phyloP scores from a whole-genome alignment of 164 flowering plant species.

The Malania oleifera region DNA sequence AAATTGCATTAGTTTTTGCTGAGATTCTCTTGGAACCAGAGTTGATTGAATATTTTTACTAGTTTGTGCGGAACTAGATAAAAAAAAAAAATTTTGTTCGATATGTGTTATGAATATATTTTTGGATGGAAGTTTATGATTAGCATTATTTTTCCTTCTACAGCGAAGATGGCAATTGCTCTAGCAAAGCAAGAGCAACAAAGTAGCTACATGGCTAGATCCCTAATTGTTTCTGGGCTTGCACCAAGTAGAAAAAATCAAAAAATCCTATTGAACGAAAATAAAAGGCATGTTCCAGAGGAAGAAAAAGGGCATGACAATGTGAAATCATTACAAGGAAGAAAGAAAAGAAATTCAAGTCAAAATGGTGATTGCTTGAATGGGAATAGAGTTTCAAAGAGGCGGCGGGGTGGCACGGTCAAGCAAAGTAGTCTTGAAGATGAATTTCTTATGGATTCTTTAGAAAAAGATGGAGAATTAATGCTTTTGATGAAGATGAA shows the following conservation, averaged over 20 bases:
- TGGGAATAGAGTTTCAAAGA: constrained; percentile 11
- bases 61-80: no score
- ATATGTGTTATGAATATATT: no score
- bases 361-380: background rate
- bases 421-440: constrained; percentile 6
- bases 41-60: no score
- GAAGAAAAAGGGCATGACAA: constrained; percentile 7
- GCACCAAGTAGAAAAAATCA: constrained; percentile 9
- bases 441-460: constrained; percentile 7
- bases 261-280: background rate
- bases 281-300: background rate
- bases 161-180: constrained; percentile 21
- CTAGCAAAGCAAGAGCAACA: constrained; percentile 7
- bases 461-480: constrained; percentile 18
- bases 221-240: background rate
- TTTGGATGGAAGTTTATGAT: no score
- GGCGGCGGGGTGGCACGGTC: background rate
- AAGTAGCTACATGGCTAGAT: background rate
- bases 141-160: background rate
- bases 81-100: no score
- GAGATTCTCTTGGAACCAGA: no score
- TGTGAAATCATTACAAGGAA: background rate
- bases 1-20: no score
- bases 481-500: constrained; percentile 11
- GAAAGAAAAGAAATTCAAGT: constrained; percentile 12